Percentiles rank a stretch among this genome's conserved stretches.
Conservation (phyloP, 129 eudicot species). For the Solidago caesia region DNA sequence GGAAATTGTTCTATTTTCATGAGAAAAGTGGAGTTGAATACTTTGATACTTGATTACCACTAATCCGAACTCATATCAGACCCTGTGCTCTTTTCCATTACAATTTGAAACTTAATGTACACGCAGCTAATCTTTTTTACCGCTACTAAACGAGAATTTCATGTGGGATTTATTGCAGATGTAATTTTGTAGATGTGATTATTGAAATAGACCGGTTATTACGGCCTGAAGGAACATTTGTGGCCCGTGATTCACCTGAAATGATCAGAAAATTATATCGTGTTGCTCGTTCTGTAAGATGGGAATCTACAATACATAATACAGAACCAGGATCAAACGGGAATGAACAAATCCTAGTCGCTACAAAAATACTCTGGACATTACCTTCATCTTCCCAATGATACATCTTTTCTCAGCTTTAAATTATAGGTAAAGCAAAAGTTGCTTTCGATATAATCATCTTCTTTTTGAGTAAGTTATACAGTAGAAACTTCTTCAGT, state of each 20-base stretch:
- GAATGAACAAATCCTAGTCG: slow-evolving; percentile 62
- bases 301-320: slow-evolving; percentile 57
- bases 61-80: background rate
- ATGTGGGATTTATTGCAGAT: slow-evolving; percentile 38
- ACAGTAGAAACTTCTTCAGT: background rate
- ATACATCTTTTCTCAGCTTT: slow-evolving; percentile 21
- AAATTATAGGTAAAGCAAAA: slow-evolving; percentile 28
- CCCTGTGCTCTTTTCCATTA: background rate
- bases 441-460: slow-evolving; percentile 9
- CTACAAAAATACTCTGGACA: slow-evolving; percentile 65
- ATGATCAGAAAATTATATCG: slow-evolving; percentile 55
- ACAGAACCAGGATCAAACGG: slow-evolving; percentile 64
- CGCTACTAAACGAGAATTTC: background rate
- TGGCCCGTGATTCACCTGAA: slow-evolving; percentile 70
- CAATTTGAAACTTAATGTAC: no score
- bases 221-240: slow-evolving; percentile 79
- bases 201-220: slow-evolving; percentile 78
- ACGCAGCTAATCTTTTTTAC: no score
- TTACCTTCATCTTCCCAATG: slow-evolving; percentile 47
- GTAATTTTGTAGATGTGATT: slow-evolving; percentile 73
- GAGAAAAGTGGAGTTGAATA: background rate
- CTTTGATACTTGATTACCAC: background rate
- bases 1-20: background rate
- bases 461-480: background rate
- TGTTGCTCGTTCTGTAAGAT: slow-evolving; percentile 54